Evolutionary conservation across 768 basidiomycete genomes (phyloP), one percentile per base, ranked within the genome.

Genomic region (Termitomyces sp.): DNA sequence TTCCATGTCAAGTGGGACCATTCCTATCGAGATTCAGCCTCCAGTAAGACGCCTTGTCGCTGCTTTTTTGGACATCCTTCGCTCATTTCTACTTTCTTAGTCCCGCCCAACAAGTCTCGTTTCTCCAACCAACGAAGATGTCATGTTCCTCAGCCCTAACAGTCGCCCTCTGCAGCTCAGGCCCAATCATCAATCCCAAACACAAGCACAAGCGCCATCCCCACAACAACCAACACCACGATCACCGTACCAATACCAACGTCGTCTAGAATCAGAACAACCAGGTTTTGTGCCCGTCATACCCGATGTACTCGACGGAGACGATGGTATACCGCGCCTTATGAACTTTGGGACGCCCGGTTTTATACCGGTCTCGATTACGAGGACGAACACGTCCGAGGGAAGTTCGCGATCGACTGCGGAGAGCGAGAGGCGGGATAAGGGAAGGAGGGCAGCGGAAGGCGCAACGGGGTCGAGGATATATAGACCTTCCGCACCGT

Each of bases 231-330:
- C 15, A 18, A 18, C 24, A 10, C 26, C 36, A 9, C 51, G 12
- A 52, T 52, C 51, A 3, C 51, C 37, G 20, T 29, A 29, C 37
- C 51, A 39, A 28, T 5, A 22, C 7, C 44, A 33, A 26, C 44
- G 22, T 5, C 33, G 1, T 7, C 44, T 46, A 13, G 47, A 56
- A 36, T 46, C 55, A 18, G 47, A 37, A 39, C 55, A 16, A 49
- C 47, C 55, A 26, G 47, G 51, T n/a, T 39, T 28, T 64, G 57
- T n/a, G 62, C 67, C 51, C 63, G 65, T 55, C 61, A 55, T 39
- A 61, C 61, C 61, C 20, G 50, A 49, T n/a, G 22, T 26, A 28
- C 37, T 42, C 18, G 36, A 46, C 51, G 42, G 50, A 18, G 52
- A 53, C 22, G 57, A 58, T 16, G 39, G 29, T 26, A 39, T 58